Evolutionary conservation across 2,329 filamentous ascomycete genomes (phyloP).

Genomic region (Karstenula rhodostoma): DNA sequence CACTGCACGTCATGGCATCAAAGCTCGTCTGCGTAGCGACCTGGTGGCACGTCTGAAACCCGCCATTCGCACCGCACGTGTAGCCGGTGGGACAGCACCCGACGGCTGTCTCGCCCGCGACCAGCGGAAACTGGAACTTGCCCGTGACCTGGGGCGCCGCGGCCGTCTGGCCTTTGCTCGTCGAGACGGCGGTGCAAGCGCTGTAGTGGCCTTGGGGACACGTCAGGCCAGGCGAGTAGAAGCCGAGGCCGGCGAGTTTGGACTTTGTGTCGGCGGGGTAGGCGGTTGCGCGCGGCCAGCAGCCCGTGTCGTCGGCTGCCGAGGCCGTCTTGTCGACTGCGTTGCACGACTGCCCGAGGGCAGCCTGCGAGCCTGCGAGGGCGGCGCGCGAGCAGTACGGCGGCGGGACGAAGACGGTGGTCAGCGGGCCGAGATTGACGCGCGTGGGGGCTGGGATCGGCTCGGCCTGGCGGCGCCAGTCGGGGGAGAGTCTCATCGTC

Average conservation of each 20-base stretch:
- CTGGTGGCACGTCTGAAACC: slow-evolving; percentile 28
- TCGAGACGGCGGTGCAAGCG: slow-evolving; percentile 24
- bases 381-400: slow-evolving; percentile 23
- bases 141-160: slow-evolving; percentile 13
- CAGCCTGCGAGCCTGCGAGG: slow-evolving; percentile 20
- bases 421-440: slow-evolving; percentile 27
- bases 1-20: slow-evolving; percentile 23
- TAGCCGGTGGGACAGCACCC: slow-evolving; percentile 34
- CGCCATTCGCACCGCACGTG: slow-evolving; percentile 19
- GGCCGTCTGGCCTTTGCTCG: slow-evolving; percentile 9
- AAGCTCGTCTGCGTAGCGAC: slow-evolving; percentile 21
- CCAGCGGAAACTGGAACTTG: slow-evolving; percentile 27
- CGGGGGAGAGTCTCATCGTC: slow-evolving; percentile 9
- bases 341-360: slow-evolving; percentile 25
- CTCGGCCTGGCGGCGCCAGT: slow-evolving; percentile 14
- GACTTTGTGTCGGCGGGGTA: slow-evolving; percentile 7
- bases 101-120: slow-evolving; percentile 29
- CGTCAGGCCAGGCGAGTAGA: slow-evolving; percentile 31
- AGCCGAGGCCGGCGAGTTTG: slow-evolving; percentile 23
- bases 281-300: slow-evolving; percentile 28
- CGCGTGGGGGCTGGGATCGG: slow-evolving; percentile 11
- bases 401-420: slow-evolving; percentile 28
- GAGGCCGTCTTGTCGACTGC: slow-evolving; percentile 8
- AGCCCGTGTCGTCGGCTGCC: slow-evolving; percentile 25
- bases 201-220: slow-evolving; percentile 29